Evolutionary conservation across 768 basidiomycete genomes (phyloP).

Genomic region (Cytidiella melzeri): DNA sequence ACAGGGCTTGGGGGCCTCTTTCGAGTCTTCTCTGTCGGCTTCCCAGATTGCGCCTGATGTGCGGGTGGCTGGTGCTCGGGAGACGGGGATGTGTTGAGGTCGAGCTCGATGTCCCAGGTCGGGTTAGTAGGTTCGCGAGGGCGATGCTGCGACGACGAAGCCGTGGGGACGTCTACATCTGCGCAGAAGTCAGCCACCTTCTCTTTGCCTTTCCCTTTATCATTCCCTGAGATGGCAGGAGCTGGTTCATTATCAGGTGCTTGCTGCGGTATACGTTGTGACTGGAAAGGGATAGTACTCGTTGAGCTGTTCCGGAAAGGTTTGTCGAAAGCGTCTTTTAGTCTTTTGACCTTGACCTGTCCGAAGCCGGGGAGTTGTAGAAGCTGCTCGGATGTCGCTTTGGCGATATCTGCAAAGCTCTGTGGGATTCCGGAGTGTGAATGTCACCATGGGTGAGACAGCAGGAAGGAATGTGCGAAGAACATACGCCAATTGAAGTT

Average conservation of each 20-base stretch:
- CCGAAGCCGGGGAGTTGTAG: slow-evolving; percentile 89
- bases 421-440: slow-evolving; percentile 24
- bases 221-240: neutral
- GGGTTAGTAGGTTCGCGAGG: slow-evolving; percentile 40
- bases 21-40: slow-evolving; percentile 25
- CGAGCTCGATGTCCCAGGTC: slow-evolving; percentile 69
- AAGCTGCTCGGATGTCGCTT: slow-evolving; percentile 66
- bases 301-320: slow-evolving; percentile 74
- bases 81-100: slow-evolving; percentile 29
- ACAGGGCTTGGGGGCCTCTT: slow-evolving; percentile 40
- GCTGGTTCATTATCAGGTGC: slow-evolving; percentile 1
- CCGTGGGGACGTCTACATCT: neutral
- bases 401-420: slow-evolving; percentile 83
- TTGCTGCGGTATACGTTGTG: slow-evolving; percentile 2
- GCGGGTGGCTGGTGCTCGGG: slow-evolving; percentile 2
- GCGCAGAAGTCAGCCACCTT: neutral
- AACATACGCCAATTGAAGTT: slow-evolving; percentile 82
- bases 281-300: slow-evolving; percentile 30
- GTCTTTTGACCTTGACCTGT: slow-evolving; percentile 85
- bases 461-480: neutral
- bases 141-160: neutral
- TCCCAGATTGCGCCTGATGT: slow-evolving; percentile 6
- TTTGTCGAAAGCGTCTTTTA: slow-evolving; percentile 87
- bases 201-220: slow-evolving; percentile 7
- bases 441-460: too few relatives aligned